These are phyloP conservation scores for Eimeria acervulina DNA, from an alignment of 169 alveolate species.

Conservation along the genomic window DNA sequence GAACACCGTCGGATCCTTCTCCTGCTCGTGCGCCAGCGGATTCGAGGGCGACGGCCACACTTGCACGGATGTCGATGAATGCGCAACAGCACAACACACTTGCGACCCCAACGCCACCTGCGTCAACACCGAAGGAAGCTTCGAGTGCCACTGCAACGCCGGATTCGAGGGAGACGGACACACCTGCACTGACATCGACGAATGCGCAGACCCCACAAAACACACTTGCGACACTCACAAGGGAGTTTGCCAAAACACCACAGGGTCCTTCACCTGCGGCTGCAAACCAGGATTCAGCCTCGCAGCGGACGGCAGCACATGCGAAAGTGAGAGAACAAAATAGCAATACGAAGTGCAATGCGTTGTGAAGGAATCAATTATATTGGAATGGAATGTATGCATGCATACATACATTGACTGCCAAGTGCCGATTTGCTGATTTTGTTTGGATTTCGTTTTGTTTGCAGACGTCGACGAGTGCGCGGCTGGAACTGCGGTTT, in stretches of 20 bases:
- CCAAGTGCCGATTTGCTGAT: neutral
- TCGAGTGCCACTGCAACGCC: conserved; percentile 83
- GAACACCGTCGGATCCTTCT: conserved; percentile 85
- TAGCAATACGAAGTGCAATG: neutral
- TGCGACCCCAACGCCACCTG: conserved; percentile 85
- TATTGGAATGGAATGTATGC: neutral
- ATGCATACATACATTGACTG: too few relatives aligned
- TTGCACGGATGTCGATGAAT: conserved; percentile 86
- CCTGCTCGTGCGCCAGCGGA: conserved; percentile 84
- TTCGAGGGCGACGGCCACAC: conserved; percentile 84
- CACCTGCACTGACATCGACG: conserved; percentile 85
- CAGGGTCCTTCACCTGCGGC: conserved; percentile 86
- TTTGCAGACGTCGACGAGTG: conserved; percentile 80
- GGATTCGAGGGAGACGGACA: conserved; percentile 87
- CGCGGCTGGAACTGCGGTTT: conserved; percentile 16
- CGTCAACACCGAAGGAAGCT: conserved; percentile 85
- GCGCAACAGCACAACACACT: conserved; percentile 60
- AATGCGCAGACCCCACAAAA: conserved; percentile 79
- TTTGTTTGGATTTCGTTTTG: neutral
- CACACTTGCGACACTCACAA: conserved; percentile 85
- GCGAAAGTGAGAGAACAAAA: conserved; percentile 68
- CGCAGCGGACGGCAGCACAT: conserved; percentile 59
- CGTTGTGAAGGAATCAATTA: neutral
- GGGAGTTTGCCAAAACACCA: conserved; percentile 83
- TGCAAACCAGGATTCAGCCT: conserved; percentile 85